Conservation (phyloP, 2,329 filamentous ascomycete species). For the Kalaharituber pfeilii region DNA sequence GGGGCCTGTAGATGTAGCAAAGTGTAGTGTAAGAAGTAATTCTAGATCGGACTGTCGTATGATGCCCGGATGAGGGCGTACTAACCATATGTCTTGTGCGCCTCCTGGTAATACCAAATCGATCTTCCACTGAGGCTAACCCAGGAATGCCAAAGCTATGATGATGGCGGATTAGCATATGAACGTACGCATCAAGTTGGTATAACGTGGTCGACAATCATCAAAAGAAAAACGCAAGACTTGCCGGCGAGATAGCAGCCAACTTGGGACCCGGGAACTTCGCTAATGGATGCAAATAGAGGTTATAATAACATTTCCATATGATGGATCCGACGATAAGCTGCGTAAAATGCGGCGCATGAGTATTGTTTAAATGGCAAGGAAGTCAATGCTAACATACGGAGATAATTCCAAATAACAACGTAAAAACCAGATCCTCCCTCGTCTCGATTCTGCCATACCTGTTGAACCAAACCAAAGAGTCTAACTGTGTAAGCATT, state of each 20-base stretch:
- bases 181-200: background rate
- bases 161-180: too few relatives aligned
- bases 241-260: conserved; percentile 14
- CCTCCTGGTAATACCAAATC: background rate
- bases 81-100: conserved; percentile 5
- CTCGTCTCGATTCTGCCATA: too few relatives aligned
- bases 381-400: too few relatives aligned
- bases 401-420: too few relatives aligned
- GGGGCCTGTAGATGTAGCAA: conserved; percentile 5
- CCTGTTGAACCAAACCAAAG: too few relatives aligned
- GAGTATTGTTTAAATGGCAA: too few relatives aligned
- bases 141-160: background rate
- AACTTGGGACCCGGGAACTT: conserved; percentile 20
- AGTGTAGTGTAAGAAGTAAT: background rate
- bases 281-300: conserved; percentile 25
- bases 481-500: too few relatives aligned
- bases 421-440: too few relatives aligned
- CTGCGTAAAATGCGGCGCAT: background rate
- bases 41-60: too few relatives aligned
- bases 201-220: background rate
- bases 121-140: background rate
- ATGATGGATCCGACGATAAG: too few relatives aligned
- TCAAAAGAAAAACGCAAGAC: background rate
- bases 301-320: conserved; percentile 24
- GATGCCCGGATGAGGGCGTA: background rate